Percentiles rank a stretch among this genome's conserved stretches.
Evolutionary conservation across 352 stramenopile species (phyloP).

Genomic region (Globisporangium paroecandrum): DNA sequence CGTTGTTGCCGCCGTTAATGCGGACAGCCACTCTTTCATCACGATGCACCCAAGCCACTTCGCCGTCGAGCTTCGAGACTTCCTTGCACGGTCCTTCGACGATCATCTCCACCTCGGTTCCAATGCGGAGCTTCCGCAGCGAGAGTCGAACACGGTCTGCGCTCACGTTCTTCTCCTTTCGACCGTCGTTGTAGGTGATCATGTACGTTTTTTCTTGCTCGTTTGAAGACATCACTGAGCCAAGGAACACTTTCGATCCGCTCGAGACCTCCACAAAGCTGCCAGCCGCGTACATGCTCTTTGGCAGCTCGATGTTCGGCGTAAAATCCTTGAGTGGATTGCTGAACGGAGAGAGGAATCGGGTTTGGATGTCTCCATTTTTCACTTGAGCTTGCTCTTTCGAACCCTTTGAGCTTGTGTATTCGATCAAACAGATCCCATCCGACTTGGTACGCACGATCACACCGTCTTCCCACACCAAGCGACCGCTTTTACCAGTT

Average conservation of each 20-base stretch:
- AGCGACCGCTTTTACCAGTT: constrained; percentile 22
- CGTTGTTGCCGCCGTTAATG: constrained; percentile 59
- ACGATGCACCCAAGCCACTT: constrained; percentile 71
- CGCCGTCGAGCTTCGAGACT: constrained; percentile 62
- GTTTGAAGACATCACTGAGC: constrained; percentile 36
- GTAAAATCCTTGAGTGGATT: constrained; percentile 26
- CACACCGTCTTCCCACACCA: constrained; percentile 41
- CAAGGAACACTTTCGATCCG: constrained; percentile 45
- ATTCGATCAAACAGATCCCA: constrained; percentile 44
- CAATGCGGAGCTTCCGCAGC: constrained; percentile 48
- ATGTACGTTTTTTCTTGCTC: constrained; percentile 50
- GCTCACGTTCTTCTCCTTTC: constrained; percentile 53
- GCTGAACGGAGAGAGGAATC: constrained; percentile 34
- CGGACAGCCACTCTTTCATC: constrained; percentile 64
- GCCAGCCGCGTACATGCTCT: constrained; percentile 28
- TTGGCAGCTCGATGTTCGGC: constrained; percentile 27
- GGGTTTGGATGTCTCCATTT: constrained; percentile 45
- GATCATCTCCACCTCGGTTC: constrained; percentile 71
- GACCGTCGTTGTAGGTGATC: constrained; percentile 52
- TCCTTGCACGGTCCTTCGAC: constrained; percentile 71
- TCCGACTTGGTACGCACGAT: constrained; percentile 50
- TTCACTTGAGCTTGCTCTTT: constrained; percentile 41
- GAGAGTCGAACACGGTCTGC: constrained; percentile 53
- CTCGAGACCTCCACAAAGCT: constrained; percentile 52
- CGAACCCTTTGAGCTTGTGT: constrained; percentile 24